phyloP scores from a whole-genome alignment of 108 stramenopile genomes.

The Fistulifera pelliculosa region DNA sequence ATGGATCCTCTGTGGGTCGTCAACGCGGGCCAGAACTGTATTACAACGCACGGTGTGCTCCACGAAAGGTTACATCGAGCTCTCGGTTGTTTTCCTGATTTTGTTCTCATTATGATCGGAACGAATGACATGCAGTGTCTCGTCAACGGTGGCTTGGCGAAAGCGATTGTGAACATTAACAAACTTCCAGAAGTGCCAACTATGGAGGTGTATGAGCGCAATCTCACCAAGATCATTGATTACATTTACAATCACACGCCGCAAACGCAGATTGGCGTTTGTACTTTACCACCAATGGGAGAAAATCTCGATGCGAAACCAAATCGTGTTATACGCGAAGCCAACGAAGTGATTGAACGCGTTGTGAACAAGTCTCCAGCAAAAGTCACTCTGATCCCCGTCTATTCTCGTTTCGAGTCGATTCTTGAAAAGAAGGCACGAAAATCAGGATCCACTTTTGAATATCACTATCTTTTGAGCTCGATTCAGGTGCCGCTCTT shows the following conservation, averaged over 20 bases:
- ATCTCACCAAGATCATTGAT: constrained; percentile 11
- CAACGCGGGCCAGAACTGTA: constrained; percentile 19
- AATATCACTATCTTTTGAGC: neutral
- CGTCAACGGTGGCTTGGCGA: constrained; percentile 6
- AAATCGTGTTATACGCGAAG: constrained; percentile 10
- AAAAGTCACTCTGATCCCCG: constrained; percentile 3
- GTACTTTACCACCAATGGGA: constrained; percentile 30
- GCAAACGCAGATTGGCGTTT: constrained; percentile 15
- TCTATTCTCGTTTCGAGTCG: constrained; percentile 9
- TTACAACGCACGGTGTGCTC: constrained; percentile 8
- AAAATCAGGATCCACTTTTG: neutral
- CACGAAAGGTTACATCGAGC: constrained; percentile 16
- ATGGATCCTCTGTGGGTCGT: constrained; percentile 15
- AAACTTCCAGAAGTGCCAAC: constrained; percentile 14
- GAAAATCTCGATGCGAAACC: constrained; percentile 13
- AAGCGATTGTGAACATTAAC: constrained; percentile 6
- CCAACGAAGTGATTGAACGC: constrained; percentile 11
- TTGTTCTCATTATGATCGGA: constrained; percentile 23
- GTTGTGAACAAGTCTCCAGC: neutral
- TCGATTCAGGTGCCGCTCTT: neutral
- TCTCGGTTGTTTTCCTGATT: constrained; percentile 18
- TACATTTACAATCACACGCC: neutral
- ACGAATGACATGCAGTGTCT: constrained; percentile 22
- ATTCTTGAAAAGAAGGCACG: constrained; percentile 8
- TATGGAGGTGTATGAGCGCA: constrained; percentile 9